A percentile compares a stretch with the other conserved stretches of the same genome.
phyloP scores from a whole-genome alignment of 1,284 basidiomycete genomes.

The Xerocomus nothofagi region DNA sequence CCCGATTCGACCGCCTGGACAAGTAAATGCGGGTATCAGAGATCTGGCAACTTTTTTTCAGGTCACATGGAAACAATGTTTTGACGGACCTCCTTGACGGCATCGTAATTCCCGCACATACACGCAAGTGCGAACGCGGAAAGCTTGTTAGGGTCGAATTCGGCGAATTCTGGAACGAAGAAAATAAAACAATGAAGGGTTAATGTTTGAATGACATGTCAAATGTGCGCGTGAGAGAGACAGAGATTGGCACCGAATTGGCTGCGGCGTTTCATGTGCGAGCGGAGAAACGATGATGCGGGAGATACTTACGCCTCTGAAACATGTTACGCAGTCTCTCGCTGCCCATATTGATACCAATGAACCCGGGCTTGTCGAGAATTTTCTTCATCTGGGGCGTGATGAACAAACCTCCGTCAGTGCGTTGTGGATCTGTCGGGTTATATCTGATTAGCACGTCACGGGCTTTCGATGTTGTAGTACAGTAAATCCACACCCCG shows the following conservation, averaged over 20 bases:
- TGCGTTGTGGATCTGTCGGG: constrained; percentile 6
- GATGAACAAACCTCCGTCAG: constrained; percentile 38
- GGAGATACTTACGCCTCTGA: constrained; percentile 32
- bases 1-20: constrained; percentile 41
- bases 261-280: neutral
- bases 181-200: neutral
- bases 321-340: constrained; percentile 42
- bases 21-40: neutral
- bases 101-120: constrained; percentile 35
- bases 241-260: neutral
- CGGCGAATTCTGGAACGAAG: constrained; percentile 18
- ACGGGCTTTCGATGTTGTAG: neutral
- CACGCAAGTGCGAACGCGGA: constrained; percentile 42
- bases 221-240: neutral
- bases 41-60: neutral
- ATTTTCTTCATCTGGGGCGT: constrained; percentile 42
- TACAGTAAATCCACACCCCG: constrained; percentile 6
- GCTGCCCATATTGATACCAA: constrained; percentile 35
- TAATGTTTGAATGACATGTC: neutral
- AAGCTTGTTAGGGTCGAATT: constrained; percentile 32
- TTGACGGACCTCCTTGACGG: constrained; percentile 34
- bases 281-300: neutral
- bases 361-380: constrained; percentile 38
- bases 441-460: constrained; percentile 4
- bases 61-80: neutral